These are phyloP conservation scores for Echium plantagineum DNA, from an alignment of 257 asterid genomes.

Conservation along the genomic window DNA sequence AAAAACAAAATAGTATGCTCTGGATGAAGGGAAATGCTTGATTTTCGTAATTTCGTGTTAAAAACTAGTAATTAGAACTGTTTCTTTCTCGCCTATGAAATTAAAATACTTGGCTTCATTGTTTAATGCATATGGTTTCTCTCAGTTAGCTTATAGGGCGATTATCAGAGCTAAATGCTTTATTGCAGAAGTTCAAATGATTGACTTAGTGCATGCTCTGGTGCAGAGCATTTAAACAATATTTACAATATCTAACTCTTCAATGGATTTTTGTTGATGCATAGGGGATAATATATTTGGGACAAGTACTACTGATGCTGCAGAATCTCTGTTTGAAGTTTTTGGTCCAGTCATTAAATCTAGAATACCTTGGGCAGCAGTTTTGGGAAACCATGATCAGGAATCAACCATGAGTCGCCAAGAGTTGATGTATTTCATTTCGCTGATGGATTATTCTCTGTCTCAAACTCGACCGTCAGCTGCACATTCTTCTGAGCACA, in stretches of 20 bases:
- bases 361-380: constrained; percentile 87
- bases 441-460: constrained; percentile 88
- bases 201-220: background rate
- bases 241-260: background rate
- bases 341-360: constrained; percentile 59
- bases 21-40: background rate
- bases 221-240: background rate
- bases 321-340: constrained; percentile 70
- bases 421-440: constrained; percentile 78
- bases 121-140: background rate
- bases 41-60: background rate
- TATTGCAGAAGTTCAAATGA: background rate
- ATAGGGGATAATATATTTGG: constrained; percentile 95
- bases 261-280: constrained; percentile 8
- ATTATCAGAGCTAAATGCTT: background rate
- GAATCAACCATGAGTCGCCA: constrained; percentile 91
- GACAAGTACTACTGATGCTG: constrained; percentile 75
- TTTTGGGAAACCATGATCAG: constrained; percentile 92
- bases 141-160: background rate
- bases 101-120: background rate
- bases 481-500: constrained; percentile 19
- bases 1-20: no score
- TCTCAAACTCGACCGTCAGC: constrained; percentile 68
- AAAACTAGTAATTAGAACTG: background rate
- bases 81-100: background rate